Percentiles rank a stretch among this genome's conserved stretches.
Conservation (phyloP, 768 basidiomycete genomes). For the Mycena crocata region DNA sequence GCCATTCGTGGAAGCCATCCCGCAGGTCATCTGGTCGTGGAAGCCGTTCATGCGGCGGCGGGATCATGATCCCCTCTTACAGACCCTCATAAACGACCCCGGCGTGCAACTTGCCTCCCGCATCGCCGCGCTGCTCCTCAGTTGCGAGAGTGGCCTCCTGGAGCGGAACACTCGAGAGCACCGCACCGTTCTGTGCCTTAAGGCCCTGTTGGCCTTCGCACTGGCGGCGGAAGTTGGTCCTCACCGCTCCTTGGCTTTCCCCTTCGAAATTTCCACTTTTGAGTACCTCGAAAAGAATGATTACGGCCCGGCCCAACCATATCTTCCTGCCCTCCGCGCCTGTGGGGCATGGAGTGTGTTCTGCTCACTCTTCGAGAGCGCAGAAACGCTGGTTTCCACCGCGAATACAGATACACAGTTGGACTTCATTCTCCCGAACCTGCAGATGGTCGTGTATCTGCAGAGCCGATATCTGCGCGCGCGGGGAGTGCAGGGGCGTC, state of each 20-base stretch:
- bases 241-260: constrained; percentile 2
- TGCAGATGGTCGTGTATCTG: background rate
- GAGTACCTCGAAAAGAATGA: constrained; percentile 7
- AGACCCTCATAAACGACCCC: constrained; percentile 19
- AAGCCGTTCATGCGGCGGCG: constrained; percentile 9
- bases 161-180: background rate
- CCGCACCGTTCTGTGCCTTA: constrained; percentile 14
- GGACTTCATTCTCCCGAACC: background rate
- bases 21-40: constrained; percentile 12
- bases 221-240: constrained; percentile 13
- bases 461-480: background rate
- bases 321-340: constrained; percentile 16
- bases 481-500: background rate
- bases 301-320: constrained; percentile 19
- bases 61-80: constrained; percentile 13
- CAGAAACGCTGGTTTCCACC: background rate
- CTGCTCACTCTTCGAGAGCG: constrained; percentile 11
- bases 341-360: constrained; percentile 19
- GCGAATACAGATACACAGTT: background rate
- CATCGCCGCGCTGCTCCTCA: constrained; percentile 13
- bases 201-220: constrained; percentile 19
- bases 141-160: constrained; percentile 12
- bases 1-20: constrained; percentile 13
- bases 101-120: constrained; percentile 17
- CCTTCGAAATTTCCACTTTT: constrained; percentile 9